Evolutionary conservation across 23 red algal species (phyloP), one percentile per base, ranked within the genome.

Genomic region (Pyropia haitanensis): DNA sequence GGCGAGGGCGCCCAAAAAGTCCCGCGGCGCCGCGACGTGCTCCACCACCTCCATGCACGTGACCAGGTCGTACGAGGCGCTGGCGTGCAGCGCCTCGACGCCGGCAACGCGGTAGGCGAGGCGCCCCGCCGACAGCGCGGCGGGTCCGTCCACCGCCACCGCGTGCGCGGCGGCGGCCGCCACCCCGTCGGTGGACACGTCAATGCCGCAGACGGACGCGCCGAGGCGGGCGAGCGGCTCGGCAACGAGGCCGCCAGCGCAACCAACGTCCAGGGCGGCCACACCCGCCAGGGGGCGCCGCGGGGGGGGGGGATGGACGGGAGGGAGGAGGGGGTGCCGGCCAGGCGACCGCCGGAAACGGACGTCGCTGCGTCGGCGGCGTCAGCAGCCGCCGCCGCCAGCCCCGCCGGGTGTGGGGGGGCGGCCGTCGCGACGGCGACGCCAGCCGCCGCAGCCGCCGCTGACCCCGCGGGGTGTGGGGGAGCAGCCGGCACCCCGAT

Each of bases 161-260:
- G 82, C 81, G 54, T 88, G 91, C 18, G 54, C 61, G 39, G 56
- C 26, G 27, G 91, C 91, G 18, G 85, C 78, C 10, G 51, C 34
- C 12, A 96, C 65, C 3, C 79, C 70, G 19, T 78, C 91, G 25
- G 53, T 58, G 22, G 94, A 80, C 50, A 71, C 88, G 51, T 98
- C 94, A 26, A 87, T 70, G 21, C 85, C 94, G 51, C 73, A 68
- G 31, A 98, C 80, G 23, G 64, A 64, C 31, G 94, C 85, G 19
- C 94, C 94, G 14, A 98, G 57, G n/a, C 81, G 62, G 8, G 86
- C 81, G 3, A 98, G 39, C 12, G 94, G 81, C 64, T 98, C 94
- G 20, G 69, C 54, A 16, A 88, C 77, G 13, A 49, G 18, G 33
- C 75, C 9, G 32, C 10, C 27, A 27, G 20, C 34, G 14, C 56